Percentiles rank a stretch among this genome's conserved stretches.
Evolutionary conservation across 768 basidiomycete species (phyloP).

Genomic region (Dendrothele bispora): DNA sequence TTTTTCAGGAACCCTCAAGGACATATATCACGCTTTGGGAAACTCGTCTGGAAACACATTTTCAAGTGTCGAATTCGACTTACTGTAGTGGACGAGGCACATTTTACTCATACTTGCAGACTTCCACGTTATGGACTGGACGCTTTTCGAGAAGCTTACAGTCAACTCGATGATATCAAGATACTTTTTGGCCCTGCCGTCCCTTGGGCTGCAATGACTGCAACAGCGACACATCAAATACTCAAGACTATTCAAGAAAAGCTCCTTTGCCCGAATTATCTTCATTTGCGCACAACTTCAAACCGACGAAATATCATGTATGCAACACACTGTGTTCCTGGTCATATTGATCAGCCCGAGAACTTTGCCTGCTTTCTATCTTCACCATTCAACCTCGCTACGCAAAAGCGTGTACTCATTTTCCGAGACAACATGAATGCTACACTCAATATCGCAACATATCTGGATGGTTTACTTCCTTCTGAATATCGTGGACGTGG

Average conservation of each 20-base stretch:
- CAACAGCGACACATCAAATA: constrained; percentile 4
- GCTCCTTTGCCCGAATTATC: neutral
- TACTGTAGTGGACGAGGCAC: constrained; percentile 7
- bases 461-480: neutral
- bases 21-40: constrained; percentile 2
- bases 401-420: constrained; percentile 1
- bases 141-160: constrained; percentile 4
- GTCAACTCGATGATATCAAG: constrained; percentile 3
- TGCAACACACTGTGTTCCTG: constrained; percentile 8
- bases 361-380: constrained; percentile 6
- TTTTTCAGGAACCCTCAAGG: constrained; percentile 3
- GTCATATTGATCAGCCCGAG: neutral
- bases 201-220: constrained; percentile 5
- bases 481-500: neutral
- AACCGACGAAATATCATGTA: constrained; percentile 11
- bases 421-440: neutral
- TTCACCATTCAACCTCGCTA: neutral
- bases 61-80: neutral
- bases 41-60: neutral
- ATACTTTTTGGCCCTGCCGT: neutral
- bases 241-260: neutral
- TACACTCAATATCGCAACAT: neutral
- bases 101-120: constrained; percentile 2
- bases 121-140: neutral
- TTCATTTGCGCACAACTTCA: neutral